Conservation (phyloP, 139 green algal genomes). For the Chara braunii region DNA sequence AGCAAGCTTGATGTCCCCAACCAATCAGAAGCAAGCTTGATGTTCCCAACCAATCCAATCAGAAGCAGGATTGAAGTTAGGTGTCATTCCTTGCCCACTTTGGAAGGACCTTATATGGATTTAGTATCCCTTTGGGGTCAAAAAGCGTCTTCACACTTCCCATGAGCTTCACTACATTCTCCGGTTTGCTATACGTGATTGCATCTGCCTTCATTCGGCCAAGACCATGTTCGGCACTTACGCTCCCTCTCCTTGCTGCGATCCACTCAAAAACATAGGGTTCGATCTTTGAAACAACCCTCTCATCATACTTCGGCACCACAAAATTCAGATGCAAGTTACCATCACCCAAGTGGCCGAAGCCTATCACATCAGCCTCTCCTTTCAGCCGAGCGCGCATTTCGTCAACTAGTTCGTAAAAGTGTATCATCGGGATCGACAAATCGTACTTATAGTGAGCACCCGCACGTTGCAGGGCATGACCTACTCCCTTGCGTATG, state of each 20-base stretch:
- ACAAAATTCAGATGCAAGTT: constrained; percentile 96
- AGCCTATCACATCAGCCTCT: constrained; percentile 68
- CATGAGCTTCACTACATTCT: constrained; percentile 60
- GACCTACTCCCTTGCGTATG: constrained; percentile 71
- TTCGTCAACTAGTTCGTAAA: constrained; percentile 78
- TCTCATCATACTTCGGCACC: constrained; percentile 14
- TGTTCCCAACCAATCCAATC: not conserved
- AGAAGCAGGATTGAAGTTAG: not conserved
- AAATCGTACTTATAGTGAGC: constrained; percentile 85
- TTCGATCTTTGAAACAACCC: constrained; percentile 66
- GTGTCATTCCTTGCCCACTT: not conserved
- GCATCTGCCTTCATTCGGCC: constrained; percentile 79
- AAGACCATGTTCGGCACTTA: constrained; percentile 93
- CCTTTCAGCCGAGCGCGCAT: constrained; percentile 45
- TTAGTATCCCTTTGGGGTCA: constrained; percentile 83
- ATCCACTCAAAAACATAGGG: constrained; percentile 92
- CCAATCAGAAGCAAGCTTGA: not conserved
- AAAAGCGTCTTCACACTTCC: constrained; percentile 68
- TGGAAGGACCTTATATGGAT: constrained; percentile 93
- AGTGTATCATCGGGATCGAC: constrained; percentile 46
- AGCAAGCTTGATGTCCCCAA: no score
- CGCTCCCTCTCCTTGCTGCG: constrained; percentile 56
- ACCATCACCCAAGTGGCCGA: constrained; percentile 91
- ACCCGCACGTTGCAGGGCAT: constrained; percentile 57
- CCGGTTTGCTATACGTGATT: constrained; percentile 70